Percentiles rank a stretch among this genome's conserved stretches.
phyloP scores from a whole-genome alignment of 345 rosid species.

The Balakata baccata region DNA sequence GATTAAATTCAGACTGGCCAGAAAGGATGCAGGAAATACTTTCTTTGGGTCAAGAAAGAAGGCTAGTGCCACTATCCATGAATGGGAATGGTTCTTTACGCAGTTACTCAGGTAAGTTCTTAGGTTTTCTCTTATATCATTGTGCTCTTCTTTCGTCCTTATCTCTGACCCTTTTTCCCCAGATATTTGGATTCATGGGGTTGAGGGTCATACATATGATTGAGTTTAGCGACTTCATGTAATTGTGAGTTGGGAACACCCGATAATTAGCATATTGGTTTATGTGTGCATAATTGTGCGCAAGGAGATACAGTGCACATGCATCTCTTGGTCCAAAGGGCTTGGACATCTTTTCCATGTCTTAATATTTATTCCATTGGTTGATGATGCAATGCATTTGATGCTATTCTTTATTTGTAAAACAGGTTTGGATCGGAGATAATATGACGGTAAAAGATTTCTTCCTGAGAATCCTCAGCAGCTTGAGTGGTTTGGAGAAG shows the following conservation, averaged over 20 bases:
- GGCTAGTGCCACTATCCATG: slow-evolving; percentile 38
- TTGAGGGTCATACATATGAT: not conserved
- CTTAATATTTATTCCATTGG: not conserved
- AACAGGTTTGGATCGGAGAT: slow-evolving; percentile 22
- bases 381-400: not conserved
- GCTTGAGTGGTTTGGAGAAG: slow-evolving; percentile 6
- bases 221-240: not conserved
- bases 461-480: slow-evolving; percentile 2
- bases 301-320: no score
- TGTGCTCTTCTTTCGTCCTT: no score
- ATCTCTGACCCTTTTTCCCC: not conserved
- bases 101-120: slow-evolving; percentile 49
- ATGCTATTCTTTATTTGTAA: not conserved
- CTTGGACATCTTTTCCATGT: not conserved
- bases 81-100: slow-evolving; percentile 52
- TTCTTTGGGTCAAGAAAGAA: slow-evolving; percentile 56
- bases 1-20: slow-evolving; percentile 82
- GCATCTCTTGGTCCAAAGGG: not conserved
- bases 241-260: not conserved
- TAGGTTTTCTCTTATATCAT: not conserved
- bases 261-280: not conserved
- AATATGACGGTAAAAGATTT: not conserved
- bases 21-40: slow-evolving; percentile 67
- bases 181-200: not conserved
- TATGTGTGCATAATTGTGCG: not conserved